Percentiles rank a stretch among this genome's conserved stretches.
Conservation (phyloP, 345 rosid species). For the Populus deltoides region DNA sequence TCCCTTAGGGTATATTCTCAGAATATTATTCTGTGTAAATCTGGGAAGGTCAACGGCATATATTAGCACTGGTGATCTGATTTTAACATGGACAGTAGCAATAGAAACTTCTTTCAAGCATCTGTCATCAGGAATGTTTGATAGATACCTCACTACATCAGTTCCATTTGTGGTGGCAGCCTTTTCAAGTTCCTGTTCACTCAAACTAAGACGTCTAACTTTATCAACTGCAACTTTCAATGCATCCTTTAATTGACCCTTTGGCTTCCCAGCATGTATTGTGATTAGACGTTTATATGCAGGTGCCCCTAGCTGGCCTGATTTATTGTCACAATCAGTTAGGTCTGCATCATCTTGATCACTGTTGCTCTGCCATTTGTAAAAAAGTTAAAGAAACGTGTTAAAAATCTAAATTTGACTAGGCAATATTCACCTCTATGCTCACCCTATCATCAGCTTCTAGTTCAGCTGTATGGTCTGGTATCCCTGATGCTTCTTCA, state of each 20-base stretch:
- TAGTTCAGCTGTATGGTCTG: neutral
- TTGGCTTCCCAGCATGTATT: slow-evolving; percentile 62
- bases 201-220: slow-evolving; percentile 61
- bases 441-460: slow-evolving; percentile 25
- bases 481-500: slow-evolving; percentile 33
- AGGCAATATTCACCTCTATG: neutral
- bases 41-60: slow-evolving; percentile 24
- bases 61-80: neutral
- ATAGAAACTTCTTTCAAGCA: neutral
- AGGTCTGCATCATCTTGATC: slow-evolving; percentile 31
- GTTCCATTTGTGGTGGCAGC: slow-evolving; percentile 49
- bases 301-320: slow-evolving; percentile 9
- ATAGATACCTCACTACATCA: slow-evolving; percentile 48
- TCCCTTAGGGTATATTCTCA: slow-evolving; percentile 86
- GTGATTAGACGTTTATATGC: slow-evolving; percentile 49
- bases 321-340: neutral
- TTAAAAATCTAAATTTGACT: neutral
- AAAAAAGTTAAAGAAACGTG: neutral
- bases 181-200: slow-evolving; percentile 62
- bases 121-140: neutral
- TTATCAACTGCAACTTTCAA: slow-evolving; percentile 39
- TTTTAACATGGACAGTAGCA: neutral
- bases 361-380: slow-evolving; percentile 22
- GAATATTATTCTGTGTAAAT: slow-evolving; percentile 72
- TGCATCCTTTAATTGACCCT: slow-evolving; percentile 39